phyloP scores from a whole-genome alignment of 148 eudicot species.

The Dianthus caryophyllus region DNA sequence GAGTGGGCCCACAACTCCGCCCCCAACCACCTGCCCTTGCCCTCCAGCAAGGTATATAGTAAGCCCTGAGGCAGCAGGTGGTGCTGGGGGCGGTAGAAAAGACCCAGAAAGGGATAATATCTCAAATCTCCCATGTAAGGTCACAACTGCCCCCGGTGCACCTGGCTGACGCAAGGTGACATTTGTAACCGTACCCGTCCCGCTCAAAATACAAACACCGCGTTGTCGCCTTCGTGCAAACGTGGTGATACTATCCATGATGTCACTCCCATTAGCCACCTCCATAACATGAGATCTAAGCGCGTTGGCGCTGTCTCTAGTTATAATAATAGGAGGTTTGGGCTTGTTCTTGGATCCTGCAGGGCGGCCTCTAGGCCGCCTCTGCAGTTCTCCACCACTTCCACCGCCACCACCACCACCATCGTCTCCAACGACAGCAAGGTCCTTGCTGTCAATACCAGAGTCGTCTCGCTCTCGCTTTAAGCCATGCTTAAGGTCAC shows the following conservation, averaged over 20 bases:
- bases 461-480: constrained; percentile 25
- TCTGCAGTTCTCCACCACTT: constrained; percentile 22
- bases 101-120: constrained; percentile 34
- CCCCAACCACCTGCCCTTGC: constrained; percentile 42
- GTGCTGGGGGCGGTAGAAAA: constrained; percentile 40
- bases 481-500: constrained; percentile 23
- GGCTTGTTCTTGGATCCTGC: constrained; percentile 43
- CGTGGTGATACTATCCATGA: constrained; percentile 31
- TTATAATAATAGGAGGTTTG: constrained; percentile 37
- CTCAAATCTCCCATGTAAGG: constrained; percentile 40
- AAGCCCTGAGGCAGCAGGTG: constrained; percentile 38
- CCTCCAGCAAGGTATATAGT: constrained; percentile 39
- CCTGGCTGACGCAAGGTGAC: constrained; percentile 35
- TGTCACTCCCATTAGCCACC: constrained; percentile 33
- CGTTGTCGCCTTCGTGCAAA: constrained; percentile 39
- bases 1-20: constrained; percentile 37
- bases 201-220: constrained; percentile 33
- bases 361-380: constrained; percentile 36
- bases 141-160: constrained; percentile 35
- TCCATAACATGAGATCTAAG: constrained; percentile 48
- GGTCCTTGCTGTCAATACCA: constrained; percentile 14
- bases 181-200: constrained; percentile 34
- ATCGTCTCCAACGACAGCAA: neutral
- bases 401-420: constrained; percentile 16
- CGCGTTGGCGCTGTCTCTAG: constrained; percentile 38